Evolutionary conservation across 345 rosid genomes (phyloP), one percentile per base, ranked within the genome.

Genomic region (Gossypium australe): DNA sequence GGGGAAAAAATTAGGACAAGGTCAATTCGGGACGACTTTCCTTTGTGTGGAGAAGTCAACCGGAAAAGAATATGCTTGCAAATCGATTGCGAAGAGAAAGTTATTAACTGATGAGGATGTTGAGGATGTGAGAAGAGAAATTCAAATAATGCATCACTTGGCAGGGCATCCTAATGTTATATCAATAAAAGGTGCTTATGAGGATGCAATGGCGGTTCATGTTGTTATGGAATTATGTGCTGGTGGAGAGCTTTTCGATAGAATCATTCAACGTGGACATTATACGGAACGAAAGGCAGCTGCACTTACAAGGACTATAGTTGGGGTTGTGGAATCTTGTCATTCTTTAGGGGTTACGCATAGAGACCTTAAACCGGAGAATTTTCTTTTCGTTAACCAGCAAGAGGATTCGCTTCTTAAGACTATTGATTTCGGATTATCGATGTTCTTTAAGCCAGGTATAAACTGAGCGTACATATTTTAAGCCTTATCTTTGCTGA

Each of bases 271-370:
- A 76, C 87, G 87, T 34, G 98, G 97, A 43, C 97, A 93, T 78
- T 93, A 89, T 69, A 85, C 91, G 2, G 98, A 93, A 82, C 84
- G 89, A 79, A 86, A 90, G 76, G 98, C 98, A 0, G 94, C 98
- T 80, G 92, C 83, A 74, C 94, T 93, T 64, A 87, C 94, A 0
- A 88, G 94, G 79, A 84, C 90, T 53, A 89, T 90, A 44, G 93
- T 93, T 45, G 94, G 97, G 43, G 97, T 93, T 78, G 85, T 93
- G 65, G 90, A 93, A 78, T 86, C 97, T 57, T 93, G 97, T 66
- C 97, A 93, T 77, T 90, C 97, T 70, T 80, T 90, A 75, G 90
- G 97, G 68, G 97, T 93, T 7, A 90, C 89, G 97, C 97, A 93
- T 82, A 74, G 97, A 44, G 97, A 93, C 75, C 92, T 93, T 64